phyloP scores from a whole-genome alignment of 2,329 filamentous ascomycete genomes.

The Didymella arachidicola region DNA sequence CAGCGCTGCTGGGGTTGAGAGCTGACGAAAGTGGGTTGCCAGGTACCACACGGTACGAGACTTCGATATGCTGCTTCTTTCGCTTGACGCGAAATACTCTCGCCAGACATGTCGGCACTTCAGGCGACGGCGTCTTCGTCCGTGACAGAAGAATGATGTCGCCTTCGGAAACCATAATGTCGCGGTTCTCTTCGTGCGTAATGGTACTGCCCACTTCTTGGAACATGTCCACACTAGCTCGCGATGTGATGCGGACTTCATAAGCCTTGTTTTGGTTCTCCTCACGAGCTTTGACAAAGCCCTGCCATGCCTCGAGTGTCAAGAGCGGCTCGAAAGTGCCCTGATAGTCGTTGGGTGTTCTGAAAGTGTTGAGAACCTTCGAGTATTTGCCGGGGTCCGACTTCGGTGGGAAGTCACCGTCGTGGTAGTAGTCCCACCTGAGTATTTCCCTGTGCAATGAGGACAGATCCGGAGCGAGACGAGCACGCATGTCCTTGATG shows the following conservation, averaged over 20 bases:
- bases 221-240: slow-evolving; percentile 90
- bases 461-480: slow-evolving; percentile 87
- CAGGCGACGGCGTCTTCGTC: slow-evolving; percentile 71
- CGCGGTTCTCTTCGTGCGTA: slow-evolving; percentile 72
- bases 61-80: slow-evolving; percentile 82
- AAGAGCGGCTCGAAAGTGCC: slow-evolving; percentile 89
- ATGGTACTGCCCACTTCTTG: slow-evolving; percentile 89
- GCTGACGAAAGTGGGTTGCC: slow-evolving; percentile 67
- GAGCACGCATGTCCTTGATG: slow-evolving; percentile 91
- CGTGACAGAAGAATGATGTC: slow-evolving; percentile 89
- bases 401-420: slow-evolving; percentile 82
- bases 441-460: slow-evolving; percentile 85
- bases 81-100: slow-evolving; percentile 80
- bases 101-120: slow-evolving; percentile 82
- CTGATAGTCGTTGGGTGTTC: slow-evolving; percentile 80
- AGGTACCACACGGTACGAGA: slow-evolving; percentile 83
- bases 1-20: slow-evolving; percentile 72
- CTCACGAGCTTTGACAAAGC: slow-evolving; percentile 87
- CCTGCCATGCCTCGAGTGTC: slow-evolving; percentile 93
- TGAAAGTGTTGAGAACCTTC: slow-evolving; percentile 79
- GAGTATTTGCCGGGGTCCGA: slow-evolving; percentile 74
- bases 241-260: slow-evolving; percentile 85
- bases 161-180: slow-evolving; percentile 78
- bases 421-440: slow-evolving; percentile 93
- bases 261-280: slow-evolving; percentile 83